Evolutionary conservation across 352 stramenopile genomes (phyloP), one percentile per base, ranked within the genome.

Genomic region (Peronosclerospora sorghi): DNA sequence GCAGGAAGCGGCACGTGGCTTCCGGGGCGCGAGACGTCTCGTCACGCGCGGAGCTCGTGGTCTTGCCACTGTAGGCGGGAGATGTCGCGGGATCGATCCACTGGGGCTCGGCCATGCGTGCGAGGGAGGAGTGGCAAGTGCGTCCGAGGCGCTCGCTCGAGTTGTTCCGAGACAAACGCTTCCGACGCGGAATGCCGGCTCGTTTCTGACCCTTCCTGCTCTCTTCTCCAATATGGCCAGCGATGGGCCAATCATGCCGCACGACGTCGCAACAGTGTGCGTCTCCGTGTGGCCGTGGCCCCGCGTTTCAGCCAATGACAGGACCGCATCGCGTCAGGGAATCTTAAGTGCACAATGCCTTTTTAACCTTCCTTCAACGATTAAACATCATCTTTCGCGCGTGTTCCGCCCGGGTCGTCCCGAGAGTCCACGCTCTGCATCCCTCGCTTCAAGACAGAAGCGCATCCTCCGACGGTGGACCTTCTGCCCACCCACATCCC

Each of bases 1-100:
- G 74, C 21, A 77, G 56, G 27, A 86, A 86, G 4, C 62, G 52
- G 24, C 65, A 72, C 13, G 15, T 3, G 8, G 15, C 30, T 35
- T 17, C 30, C 30, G 10, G 2, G 5, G 30, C 30, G 1, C 17
- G 13, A 18, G 49, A 23, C 59, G 69, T 14, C 13, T n/a, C 14
- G 15, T 56, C 36, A 32, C 36, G 45, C 38, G 56, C 41, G 32
- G 44, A 36, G 35, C 38, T 51, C 15, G 41, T 42, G 21, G 17
- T 27, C 39, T 41, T 35, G 35, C 27, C n/a, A 9, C 37, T 32
- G 32, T 32, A 53, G 23, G 37, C 39, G 34, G 21, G 13, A 43
- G 46, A 59, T 4, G 15, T 21, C n/a, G 34, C 24, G 13, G 37
- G 4, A 34, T 55, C 35, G 13, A 48, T 52, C 56, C 56, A 66